A percentile compares a stretch with the other conserved stretches of the same genome.
Evolutionary conservation across 352 stramenopile species (phyloP).

Genomic region (Saprolegnia diclina): DNA sequence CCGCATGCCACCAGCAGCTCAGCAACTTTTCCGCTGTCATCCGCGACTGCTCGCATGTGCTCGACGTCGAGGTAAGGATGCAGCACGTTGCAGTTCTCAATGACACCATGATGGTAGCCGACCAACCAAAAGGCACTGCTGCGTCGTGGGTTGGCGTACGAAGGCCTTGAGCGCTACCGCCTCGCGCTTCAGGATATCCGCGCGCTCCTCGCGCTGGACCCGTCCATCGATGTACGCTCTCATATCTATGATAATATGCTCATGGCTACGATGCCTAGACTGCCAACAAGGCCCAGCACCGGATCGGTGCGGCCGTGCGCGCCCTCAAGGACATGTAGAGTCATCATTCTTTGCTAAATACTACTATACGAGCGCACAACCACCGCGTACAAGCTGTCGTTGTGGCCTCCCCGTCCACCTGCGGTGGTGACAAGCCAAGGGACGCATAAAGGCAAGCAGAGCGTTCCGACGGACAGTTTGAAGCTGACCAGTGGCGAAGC

Average conservation of each 20-base stretch:
- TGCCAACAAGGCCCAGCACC: constrained; percentile 85
- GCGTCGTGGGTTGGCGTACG: constrained; percentile 91
- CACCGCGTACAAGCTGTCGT: no score
- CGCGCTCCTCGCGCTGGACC: constrained; percentile 78
- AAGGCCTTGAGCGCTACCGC: constrained; percentile 92
- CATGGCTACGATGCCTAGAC: constrained; percentile 39
- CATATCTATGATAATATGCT: constrained; percentile 13
- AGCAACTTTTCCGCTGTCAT: constrained; percentile 95
- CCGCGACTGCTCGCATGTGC: constrained; percentile 90
- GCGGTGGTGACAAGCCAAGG: no score
- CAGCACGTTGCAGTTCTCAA: neutral
- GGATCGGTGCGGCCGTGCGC: constrained; percentile 82
- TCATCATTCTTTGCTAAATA: no score
- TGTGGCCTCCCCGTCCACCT: no score
- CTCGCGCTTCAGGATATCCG: constrained; percentile 85
- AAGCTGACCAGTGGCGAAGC: no score
- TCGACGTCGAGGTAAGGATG: constrained; percentile 77
- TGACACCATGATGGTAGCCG: constrained; percentile 29
- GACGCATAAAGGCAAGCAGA: no score
- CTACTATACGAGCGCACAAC: no score
- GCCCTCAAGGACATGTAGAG: constrained; percentile 58
- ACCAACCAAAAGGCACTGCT: constrained; percentile 95
- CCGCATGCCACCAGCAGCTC: constrained; percentile 96
- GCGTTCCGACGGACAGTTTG: no score
- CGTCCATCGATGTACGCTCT: constrained; percentile 78